phyloP scores from a whole-genome alignment of 2,329 filamentous ascomycete genomes.

The Purpureocillium lavendulum region DNA sequence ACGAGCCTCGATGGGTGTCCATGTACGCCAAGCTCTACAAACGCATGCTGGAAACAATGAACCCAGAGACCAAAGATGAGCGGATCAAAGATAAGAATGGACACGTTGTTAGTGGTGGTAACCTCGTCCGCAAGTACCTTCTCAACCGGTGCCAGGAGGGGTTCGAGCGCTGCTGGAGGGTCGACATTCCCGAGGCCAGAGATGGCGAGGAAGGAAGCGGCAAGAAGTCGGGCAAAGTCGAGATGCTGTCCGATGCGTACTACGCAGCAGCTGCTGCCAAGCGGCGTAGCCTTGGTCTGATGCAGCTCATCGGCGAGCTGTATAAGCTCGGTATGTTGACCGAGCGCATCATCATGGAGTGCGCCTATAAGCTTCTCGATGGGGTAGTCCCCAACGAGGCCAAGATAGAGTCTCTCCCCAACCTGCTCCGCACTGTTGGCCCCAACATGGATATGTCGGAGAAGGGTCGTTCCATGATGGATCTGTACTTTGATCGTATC shows the following conservation, averaged over 20 bases:
- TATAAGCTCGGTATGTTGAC: constrained; percentile 99
- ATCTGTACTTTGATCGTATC: constrained; percentile 89
- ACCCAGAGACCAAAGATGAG: constrained; percentile 88
- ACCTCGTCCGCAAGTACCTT: constrained; percentile 95
- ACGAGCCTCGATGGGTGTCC: constrained; percentile 95
- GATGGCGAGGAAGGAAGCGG: constrained; percentile 48
- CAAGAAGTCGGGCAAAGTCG: constrained; percentile 58
- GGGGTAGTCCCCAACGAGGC: constrained; percentile 89
- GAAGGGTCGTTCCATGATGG: constrained; percentile 80
- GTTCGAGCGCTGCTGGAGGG: constrained; percentile 96
- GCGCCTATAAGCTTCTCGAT: constrained; percentile 92
- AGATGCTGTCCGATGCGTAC: constrained; percentile 91
- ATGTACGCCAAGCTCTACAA: constrained; percentile 99
- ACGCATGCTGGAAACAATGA: constrained; percentile 94
- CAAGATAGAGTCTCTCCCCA: constrained; percentile 91
- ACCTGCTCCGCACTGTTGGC: constrained; percentile 87
- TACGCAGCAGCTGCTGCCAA: constrained; percentile 91
- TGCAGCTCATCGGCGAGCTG: constrained; percentile 98
- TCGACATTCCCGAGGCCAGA: constrained; percentile 68
- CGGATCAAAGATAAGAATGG: constrained; percentile 86
- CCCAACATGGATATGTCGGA: constrained; percentile 74
- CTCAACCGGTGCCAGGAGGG: constrained; percentile 98
- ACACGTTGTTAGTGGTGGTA: constrained; percentile 82
- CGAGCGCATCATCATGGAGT: constrained; percentile 99
- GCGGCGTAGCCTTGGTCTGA: constrained; percentile 90